Evolutionary conservation across 176 grass and related monocot genomes (phyloP).

Genomic region (Zoysia japonica): DNA sequence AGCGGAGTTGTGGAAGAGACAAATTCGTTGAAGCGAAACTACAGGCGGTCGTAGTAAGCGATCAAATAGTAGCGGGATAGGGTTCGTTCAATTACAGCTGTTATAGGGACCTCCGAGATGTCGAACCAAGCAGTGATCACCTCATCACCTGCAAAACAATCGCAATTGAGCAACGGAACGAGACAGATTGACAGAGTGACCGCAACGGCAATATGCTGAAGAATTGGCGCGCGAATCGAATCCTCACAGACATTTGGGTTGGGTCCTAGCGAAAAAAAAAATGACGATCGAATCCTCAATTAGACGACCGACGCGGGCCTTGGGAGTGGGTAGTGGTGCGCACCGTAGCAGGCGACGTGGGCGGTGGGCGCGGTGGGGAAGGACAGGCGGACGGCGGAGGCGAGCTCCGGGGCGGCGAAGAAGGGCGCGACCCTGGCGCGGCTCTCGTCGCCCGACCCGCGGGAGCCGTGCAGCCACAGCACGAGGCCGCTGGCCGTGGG

Average conservation of each 20-base stretch:
- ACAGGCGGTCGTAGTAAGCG: neutral
- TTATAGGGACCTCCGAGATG: slow-evolving; percentile 49
- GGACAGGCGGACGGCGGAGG: slow-evolving; percentile 34
- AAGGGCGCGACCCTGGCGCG: slow-evolving; percentile 44
- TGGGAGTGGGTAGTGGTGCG: neutral
- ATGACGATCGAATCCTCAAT: neutral
- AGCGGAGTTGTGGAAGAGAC: neutral
- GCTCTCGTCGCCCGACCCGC: slow-evolving; percentile 39
- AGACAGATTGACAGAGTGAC: neutral
- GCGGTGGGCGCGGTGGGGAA: slow-evolving; percentile 58
- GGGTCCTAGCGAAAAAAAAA: neutral
- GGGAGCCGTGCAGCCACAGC: slow-evolving; percentile 64
- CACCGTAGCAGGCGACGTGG: slow-evolving; percentile 45
- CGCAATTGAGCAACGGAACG: neutral
- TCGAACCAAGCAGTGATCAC: slow-evolving; percentile 45
- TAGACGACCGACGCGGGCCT: neutral
- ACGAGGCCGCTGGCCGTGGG: slow-evolving; percentile 33
- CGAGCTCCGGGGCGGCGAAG: slow-evolving; percentile 47
- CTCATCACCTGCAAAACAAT: slow-evolving; percentile 28
- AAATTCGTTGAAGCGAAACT: neutral
- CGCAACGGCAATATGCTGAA: neutral
- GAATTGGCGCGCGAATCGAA: neutral
- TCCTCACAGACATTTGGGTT: neutral
- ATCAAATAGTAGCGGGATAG: neutral
- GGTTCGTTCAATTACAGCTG: slow-evolving; percentile 42